These are phyloP conservation scores for Dryas integrifolia DNA, from an alignment of 331 rosid species.

Conservation along the genomic window DNA sequence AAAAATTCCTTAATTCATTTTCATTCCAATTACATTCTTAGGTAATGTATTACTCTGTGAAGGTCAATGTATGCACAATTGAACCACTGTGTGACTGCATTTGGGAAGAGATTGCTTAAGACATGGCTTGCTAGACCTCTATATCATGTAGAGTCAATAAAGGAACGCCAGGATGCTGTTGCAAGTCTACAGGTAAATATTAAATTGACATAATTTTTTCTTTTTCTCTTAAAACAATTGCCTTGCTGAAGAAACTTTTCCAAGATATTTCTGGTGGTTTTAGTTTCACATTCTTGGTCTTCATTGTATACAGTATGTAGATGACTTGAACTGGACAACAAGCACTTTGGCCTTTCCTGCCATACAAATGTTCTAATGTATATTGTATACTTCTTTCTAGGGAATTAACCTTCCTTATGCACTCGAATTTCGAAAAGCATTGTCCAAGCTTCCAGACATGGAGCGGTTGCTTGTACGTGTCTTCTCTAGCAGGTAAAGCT, in stretches of 20 bases:
- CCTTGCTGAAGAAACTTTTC: not conserved
- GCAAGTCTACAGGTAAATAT: constrained; percentile 66
- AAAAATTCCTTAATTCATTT: not conserved
- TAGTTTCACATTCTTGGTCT: not conserved
- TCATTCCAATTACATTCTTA: constrained; percentile 32
- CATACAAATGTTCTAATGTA: constrained; percentile 13
- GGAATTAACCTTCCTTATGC: constrained; percentile 69
- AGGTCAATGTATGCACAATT: constrained; percentile 85
- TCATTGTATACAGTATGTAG: not conserved
- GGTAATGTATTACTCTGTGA: constrained; percentile 22
- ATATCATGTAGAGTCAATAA: constrained; percentile 59
- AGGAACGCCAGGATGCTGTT: constrained; percentile 84
- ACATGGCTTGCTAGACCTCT: constrained; percentile 96
- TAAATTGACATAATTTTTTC: constrained; percentile 8
- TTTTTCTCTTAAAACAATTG: not conserved
- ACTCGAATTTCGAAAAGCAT: constrained; percentile 66
- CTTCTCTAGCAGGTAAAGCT: constrained; percentile 64
- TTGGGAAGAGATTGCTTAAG: constrained; percentile 90
- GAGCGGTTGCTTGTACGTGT: constrained; percentile 90
- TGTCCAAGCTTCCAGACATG: constrained; percentile 78
- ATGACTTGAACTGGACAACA: not conserved
- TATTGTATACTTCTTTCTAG: constrained; percentile 41
- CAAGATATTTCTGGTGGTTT: not conserved
- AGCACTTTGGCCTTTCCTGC: not conserved
- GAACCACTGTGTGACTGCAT: constrained; percentile 89